Evolutionary conservation across 2,329 filamentous ascomycete species (phyloP).

Genomic region (Lasiodiplodia gonubiensis): DNA sequence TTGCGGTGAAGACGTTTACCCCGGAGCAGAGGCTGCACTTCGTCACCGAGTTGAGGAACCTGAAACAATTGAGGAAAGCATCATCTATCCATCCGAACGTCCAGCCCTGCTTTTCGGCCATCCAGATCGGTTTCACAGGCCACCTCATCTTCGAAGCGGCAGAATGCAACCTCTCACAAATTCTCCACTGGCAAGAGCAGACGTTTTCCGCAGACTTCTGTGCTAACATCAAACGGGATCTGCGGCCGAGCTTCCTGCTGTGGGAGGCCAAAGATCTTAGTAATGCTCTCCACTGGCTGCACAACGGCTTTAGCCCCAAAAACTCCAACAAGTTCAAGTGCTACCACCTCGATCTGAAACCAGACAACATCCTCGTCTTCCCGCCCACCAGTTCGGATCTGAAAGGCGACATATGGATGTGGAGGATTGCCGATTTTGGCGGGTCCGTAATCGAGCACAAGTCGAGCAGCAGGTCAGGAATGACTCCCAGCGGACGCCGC

Average conservation of each 20-base stretch:
- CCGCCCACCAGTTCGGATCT: background rate
- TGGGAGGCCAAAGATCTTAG: conserved; percentile 8
- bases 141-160: conserved; percentile 11
- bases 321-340: conserved; percentile 5
- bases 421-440: conserved; percentile 19
- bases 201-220: background rate
- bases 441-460: conserved; percentile 3
- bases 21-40: background rate
- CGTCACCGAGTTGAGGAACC: background rate
- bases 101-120: conserved; percentile 5
- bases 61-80: background rate
- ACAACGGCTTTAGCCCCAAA: background rate
- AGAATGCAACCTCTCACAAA: conserved; percentile 15
- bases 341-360: conserved; percentile 13
- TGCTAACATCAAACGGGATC: background rate
- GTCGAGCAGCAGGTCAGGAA: background rate
- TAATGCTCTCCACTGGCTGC: conserved; percentile 7
- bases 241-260: conserved; percentile 7
- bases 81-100: background rate
- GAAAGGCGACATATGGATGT: background rate
- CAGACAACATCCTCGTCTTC: conserved; percentile 13
- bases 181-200: conserved; percentile 4
- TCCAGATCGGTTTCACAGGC: conserved; percentile 2
- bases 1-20: conserved; percentile 6
- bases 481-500: background rate